Base-by-base conservation (phyloP, 192 early-diverging fungal species). In the Geosiphon pyriformis region DNA sequence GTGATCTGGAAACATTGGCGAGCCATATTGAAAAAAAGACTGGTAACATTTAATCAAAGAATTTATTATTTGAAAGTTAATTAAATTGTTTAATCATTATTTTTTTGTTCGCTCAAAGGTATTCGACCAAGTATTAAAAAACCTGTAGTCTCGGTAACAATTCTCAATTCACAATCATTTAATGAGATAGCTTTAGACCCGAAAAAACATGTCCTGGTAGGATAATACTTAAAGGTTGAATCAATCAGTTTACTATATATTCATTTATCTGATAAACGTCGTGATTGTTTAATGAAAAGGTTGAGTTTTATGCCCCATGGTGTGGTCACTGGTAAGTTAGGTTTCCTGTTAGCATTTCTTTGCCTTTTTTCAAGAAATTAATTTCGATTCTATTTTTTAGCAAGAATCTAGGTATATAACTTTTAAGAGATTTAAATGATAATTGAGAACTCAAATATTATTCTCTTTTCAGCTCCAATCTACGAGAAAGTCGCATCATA, bases 261-360 rank as follows among this genome's bases (percentile, higher is more conserved):
- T 23, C 26, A 4, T 54, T 54, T 6, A 23, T 54, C 20, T 23
- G n/a, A n/a, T n/a, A n/a, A n/a, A n/a, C n/a, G n/a, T n/a, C n/a
- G n/a, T n/a, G n/a, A n/a, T n/a, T n/a, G n/a, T n/a, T n/a, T n/a
- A n/a, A n/a, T n/a, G n/a, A 11, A 59, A 50, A 65, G 63, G 63
- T 96, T 32, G 90, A 93, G 75, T 97, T 96, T 75, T 95, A 88
- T 77, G 95, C 94, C 20, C 87, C 88, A 22, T 95, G 92, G 90
- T 95, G 90, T 72, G 92, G 92, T 10, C 92, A 94, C 75, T 94
- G 87, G 81, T 89, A 54, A 54, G 6, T 54, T 7, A 8, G 46
- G 8, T 47, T 47, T 18, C 10, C 8, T 8, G 46, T 47, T 47
- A 42, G 37, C 15, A 42, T 42, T 15, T 42, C 37, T 6, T 42